phyloP scores from a whole-genome alignment of 768 basidiomycete species.

The Boletus rubroflammeus region DNA sequence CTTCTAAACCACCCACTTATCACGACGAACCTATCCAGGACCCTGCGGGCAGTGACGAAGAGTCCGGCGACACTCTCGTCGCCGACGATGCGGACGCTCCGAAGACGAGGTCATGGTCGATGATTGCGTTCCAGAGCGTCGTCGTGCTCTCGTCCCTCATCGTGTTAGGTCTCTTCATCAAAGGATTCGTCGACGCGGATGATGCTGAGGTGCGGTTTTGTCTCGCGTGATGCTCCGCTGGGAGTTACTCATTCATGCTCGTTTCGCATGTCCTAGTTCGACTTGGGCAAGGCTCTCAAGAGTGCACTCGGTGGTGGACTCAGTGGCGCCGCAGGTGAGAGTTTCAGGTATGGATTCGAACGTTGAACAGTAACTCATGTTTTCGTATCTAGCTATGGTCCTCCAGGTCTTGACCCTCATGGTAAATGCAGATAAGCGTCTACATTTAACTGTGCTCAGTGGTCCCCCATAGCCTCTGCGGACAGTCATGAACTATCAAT shows the following conservation, averaged over 20 bases:
- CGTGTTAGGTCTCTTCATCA: conserved; percentile 53
- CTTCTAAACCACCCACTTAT: conserved; percentile 17
- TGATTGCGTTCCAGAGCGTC: conserved; percentile 28
- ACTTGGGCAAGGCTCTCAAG: conserved; percentile 70
- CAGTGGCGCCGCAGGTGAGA: conserved; percentile 77
- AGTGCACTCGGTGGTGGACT: conserved; percentile 86
- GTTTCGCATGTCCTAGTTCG: conserved; percentile 54
- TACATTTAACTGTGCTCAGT: not conserved
- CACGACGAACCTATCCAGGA: conserved; percentile 2
- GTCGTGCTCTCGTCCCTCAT: conserved; percentile 37
- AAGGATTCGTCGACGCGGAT: conserved; percentile 65
- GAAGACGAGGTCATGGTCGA: conserved; percentile 13
- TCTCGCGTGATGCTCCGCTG: conserved; percentile 32
- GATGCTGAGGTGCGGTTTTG: conserved; percentile 55
- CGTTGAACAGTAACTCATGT: conserved; percentile 1
- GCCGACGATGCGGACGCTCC: not conserved
- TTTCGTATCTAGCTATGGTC: conserved; percentile 68
- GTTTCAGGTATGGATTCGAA: not conserved
- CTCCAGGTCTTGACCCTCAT: conserved; percentile 89
- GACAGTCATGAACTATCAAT: conserved; percentile 98
- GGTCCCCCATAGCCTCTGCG: conserved; percentile 62
- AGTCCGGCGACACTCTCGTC: conserved; percentile 1
- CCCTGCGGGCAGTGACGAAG: conserved; percentile 18
- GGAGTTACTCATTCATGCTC: conserved; percentile 40
- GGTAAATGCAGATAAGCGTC: conserved; percentile 30